These are phyloP conservation scores for Deuterostichococcus epilithicus DNA, from an alignment of 139 green algal species.

Conservation along the genomic window DNA sequence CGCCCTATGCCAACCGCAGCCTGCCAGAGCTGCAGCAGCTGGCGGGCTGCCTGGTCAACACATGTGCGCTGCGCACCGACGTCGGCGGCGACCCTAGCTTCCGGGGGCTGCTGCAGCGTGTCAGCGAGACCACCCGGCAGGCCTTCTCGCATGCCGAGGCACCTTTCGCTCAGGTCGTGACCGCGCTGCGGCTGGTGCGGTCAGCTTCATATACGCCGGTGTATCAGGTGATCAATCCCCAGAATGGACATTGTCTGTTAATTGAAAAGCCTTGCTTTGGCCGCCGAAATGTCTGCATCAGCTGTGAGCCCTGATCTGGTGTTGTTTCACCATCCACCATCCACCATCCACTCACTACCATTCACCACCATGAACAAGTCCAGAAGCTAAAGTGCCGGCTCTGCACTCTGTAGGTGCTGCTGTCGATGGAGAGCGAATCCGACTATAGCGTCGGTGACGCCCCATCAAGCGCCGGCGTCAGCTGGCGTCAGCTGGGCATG, in stretches of 20 bases:
- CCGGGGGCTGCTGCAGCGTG: not conserved
- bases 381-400: not conserved
- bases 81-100: not conserved
- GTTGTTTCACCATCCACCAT: too few species aligned
- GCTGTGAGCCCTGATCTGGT: too few species aligned
- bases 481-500: not conserved
- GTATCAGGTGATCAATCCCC: constrained; percentile 4
- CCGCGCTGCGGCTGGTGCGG: not conserved
- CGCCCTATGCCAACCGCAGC: constrained; percentile 1
- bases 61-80: not conserved
- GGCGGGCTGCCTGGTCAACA: constrained; percentile 20
- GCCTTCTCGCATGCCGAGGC: not conserved
- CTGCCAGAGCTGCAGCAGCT: not conserved
- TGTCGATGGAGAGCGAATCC: not conserved
- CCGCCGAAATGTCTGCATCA: too few species aligned
- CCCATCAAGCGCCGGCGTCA: not conserved
- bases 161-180: constrained; percentile 6
- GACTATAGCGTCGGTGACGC: not conserved
- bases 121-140: not conserved
- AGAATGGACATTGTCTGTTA: too few species aligned
- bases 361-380: not conserved
- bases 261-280: too few species aligned
- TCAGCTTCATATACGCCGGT: constrained; percentile 2
- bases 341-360: not conserved
- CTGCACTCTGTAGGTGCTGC: not conserved